Evolutionary conservation across 352 stramenopile species (phyloP).

Genomic region (Phytophthora hybrid): DNA sequence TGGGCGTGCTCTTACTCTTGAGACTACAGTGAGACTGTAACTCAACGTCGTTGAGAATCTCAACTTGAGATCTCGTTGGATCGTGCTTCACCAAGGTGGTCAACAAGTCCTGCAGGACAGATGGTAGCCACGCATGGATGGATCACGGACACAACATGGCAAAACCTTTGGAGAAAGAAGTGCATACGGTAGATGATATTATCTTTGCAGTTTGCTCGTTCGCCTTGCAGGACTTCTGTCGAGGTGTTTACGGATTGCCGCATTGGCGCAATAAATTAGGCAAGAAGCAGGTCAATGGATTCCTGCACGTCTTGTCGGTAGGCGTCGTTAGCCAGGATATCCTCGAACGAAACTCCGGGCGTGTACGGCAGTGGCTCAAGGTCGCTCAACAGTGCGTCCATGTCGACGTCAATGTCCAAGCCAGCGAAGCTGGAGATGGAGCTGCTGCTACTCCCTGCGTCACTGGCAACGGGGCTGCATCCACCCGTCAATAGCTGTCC

Average conservation of each 20-base stretch:
- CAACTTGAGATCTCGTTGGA: not conserved
- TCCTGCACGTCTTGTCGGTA: slow-evolving; percentile 70
- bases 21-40: too few relatives aligned
- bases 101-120: not conserved
- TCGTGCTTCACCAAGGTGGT: not conserved
- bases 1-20: not conserved
- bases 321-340: slow-evolving; percentile 51
- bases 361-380: slow-evolving; percentile 68
- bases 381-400: slow-evolving; percentile 32
- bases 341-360: slow-evolving; percentile 46
- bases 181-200: slow-evolving; percentile 40
- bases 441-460: slow-evolving; percentile 32
- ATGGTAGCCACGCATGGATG: not conserved
- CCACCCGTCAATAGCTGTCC: slow-evolving; percentile 37
- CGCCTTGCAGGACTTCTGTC: slow-evolving; percentile 28
- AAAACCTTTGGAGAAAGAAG: not conserved
- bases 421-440: slow-evolving; percentile 14
- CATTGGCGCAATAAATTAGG: slow-evolving; percentile 52
- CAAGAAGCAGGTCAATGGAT: slow-evolving; percentile 58
- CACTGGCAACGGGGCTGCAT: slow-evolving; percentile 41
- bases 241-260: slow-evolving; percentile 31
- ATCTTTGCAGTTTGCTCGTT: slow-evolving; percentile 32
- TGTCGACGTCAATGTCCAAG: slow-evolving; percentile 40
- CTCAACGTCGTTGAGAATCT: too few relatives aligned
- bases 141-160: not conserved